Conservation (phyloP, 805 yeast species). For the Lipomyces spencermartinsiae region DNA sequence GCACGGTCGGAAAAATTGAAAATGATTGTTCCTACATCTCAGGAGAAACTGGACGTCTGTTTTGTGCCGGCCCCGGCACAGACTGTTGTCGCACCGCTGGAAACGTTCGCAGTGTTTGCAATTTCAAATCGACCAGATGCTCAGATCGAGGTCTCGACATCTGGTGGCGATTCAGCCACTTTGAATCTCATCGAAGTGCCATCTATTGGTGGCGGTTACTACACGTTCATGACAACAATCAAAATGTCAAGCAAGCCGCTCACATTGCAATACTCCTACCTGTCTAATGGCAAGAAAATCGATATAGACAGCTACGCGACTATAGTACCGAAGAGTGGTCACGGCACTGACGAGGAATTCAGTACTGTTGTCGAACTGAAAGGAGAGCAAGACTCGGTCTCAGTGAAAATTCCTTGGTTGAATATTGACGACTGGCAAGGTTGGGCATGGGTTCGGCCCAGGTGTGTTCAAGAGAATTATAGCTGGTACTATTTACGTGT, state of each 20-base stretch:
- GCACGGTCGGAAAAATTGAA: too few relatives aligned
- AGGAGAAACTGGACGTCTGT: too few relatives aligned
- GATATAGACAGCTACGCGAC: not conserved
- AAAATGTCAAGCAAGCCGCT: not conserved
- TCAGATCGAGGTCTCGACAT: not conserved
- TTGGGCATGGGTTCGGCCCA: conserved; percentile 9
- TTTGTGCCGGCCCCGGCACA: conserved; percentile 5
- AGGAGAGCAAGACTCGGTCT: not conserved
- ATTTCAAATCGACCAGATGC: not conserved
- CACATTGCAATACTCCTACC: not conserved
- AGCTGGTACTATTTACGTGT: too few relatives aligned
- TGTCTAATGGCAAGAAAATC: not conserved
- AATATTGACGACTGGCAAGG: conserved; percentile 12
- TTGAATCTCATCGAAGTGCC: conserved; percentile 5
- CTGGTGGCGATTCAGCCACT: not conserved
- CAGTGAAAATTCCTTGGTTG: conserved; percentile 12
- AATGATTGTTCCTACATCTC: too few relatives aligned
- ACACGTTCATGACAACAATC: not conserved
- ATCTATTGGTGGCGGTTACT: not conserved
- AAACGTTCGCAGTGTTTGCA: conserved; percentile 10
- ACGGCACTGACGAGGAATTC: not conserved
- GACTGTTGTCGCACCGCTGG: conserved; percentile 6
- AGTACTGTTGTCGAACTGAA: conserved; percentile 1
- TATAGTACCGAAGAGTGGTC: not conserved
- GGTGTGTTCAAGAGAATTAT: not conserved